Evolutionary conservation across 2,329 filamentous ascomycete species (phyloP), one percentile per base, ranked within the genome.

Genomic region (Alternaria triticimaculans): DNA sequence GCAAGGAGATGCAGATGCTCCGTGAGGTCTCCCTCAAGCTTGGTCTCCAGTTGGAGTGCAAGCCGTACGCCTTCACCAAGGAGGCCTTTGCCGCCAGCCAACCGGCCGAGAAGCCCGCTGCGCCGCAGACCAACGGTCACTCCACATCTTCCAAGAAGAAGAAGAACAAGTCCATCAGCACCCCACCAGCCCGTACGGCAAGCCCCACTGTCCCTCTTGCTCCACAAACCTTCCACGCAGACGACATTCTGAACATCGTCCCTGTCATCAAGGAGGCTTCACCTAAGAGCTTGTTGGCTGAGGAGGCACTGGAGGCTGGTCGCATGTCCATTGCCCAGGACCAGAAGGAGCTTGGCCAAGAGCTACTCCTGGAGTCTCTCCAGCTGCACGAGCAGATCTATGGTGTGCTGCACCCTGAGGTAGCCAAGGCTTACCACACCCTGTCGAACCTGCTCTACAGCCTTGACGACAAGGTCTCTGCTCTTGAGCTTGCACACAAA

Each of bases 381-480:
- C 97, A 96, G 49, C 85, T 99, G 46, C 95, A 99, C 76, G 96
- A 99, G 85, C 96, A 99, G 81, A 98, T 99, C 71, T 99, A 99
- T 76, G 96, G 96, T 64, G 96, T 98, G 61, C 86, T 99, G 25
- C 96, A 99, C 78, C 94, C 96, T 1, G 96, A 99, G 82, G 95
- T 98, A 63, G 96, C 95, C 50, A 90, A 94, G 68, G 92, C 97
- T 26, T 99, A 99, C 85, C 95, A 97, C 81, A 94, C 92, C 56
- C 83, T 99, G 49, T 97, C 96, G 3, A 97, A 97, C 86, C 87
- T 98, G 59, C 97, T 97, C 84, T 98, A 96, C 82, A 92, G 96
- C 80, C 88, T 97, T n/a, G 96, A 98, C 58, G 96, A 99, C 84
- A 98, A 98, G 85, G 92, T 94, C 41, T 93, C 93, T 10, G 96